Conservation (phyloP, 1,139 yeast species). For the Citeromyces hawaiiensis region DNA sequence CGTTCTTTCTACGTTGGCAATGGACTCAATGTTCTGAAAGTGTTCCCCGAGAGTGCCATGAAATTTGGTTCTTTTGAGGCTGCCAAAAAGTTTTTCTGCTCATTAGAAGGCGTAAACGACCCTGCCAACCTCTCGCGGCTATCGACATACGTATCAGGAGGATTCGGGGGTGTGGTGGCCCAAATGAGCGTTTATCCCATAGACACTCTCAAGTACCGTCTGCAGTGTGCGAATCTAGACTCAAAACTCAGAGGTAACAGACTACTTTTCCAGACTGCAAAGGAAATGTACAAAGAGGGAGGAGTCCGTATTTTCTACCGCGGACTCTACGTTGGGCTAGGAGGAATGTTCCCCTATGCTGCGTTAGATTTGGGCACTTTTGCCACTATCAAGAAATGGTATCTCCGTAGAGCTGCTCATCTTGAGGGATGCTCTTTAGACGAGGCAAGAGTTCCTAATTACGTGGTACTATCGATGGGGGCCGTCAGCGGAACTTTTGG, state of each 20-base stretch:
- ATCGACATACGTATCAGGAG: slow-evolving; percentile 87
- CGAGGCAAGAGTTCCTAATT: slow-evolving; percentile 65
- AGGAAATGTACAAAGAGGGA: slow-evolving; percentile 65
- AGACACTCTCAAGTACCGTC: slow-evolving; percentile 83
- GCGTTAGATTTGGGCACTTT: slow-evolving; percentile 93
- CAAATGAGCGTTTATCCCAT: slow-evolving; percentile 91
- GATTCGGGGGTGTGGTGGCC: slow-evolving; percentile 87
- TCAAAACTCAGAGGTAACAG: slow-evolving; percentile 44
- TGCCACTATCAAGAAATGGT: slow-evolving; percentile 70
- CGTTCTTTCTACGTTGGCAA: slow-evolving; percentile 87
- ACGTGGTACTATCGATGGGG: slow-evolving; percentile 77
- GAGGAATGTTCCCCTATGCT: slow-evolving; percentile 95
- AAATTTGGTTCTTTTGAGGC: slow-evolving; percentile 94
- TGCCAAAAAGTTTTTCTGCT: slow-evolving; percentile 64
- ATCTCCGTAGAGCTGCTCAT: slow-evolving; percentile 48
- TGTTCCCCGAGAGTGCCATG: slow-evolving; percentile 95
- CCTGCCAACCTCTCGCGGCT: slow-evolving; percentile 58
- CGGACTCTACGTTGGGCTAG: slow-evolving; percentile 76
- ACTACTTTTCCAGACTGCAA: slow-evolving; percentile 53
- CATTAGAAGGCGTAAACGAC: slow-evolving; percentile 65
- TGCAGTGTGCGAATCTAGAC: slow-evolving; percentile 67
- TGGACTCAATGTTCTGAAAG: slow-evolving; percentile 86
- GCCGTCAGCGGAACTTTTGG: slow-evolving; percentile 94
- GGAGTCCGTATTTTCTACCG: slow-evolving; percentile 73
- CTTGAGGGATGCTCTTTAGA: slow-evolving; percentile 35